Conservation (phyloP, 805 yeast genomes). For the Lipomyces oligophaga region DNA sequence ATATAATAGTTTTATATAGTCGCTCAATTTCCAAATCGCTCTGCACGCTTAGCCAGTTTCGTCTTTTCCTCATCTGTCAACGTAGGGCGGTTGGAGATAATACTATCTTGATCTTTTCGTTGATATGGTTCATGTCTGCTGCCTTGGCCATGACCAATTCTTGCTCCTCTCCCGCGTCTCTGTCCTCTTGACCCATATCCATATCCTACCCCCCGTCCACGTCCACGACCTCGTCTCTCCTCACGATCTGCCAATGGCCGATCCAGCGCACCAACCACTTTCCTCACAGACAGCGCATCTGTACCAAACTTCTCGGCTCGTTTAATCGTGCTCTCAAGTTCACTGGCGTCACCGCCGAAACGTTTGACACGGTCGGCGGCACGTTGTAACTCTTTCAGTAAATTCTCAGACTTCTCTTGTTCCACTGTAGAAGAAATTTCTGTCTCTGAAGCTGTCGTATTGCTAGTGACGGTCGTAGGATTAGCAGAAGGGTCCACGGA, state of each 20-base stretch:
- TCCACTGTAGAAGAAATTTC: background rate
- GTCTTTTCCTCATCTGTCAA: slow-evolving; percentile 15
- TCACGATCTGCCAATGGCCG: slow-evolving; percentile 9
- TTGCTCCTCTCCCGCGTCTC: background rate
- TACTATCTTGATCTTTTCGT: too few species aligned
- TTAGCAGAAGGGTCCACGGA: slow-evolving; percentile 1
- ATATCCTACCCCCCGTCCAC: background rate
- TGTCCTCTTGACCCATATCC: background rate
- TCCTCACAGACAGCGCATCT: background rate
- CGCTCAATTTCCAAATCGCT: slow-evolving; percentile 15
- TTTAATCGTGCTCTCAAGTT: slow-evolving; percentile 16
- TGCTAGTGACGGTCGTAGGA: background rate
- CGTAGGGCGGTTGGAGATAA: too few species aligned
- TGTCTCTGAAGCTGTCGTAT: background rate
- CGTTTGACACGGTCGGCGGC: slow-evolving; percentile 16
- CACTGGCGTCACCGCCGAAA: slow-evolving; percentile 22
- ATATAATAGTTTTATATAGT: too few species aligned
- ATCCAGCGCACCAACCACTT: background rate
- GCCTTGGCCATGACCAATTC: too few species aligned
- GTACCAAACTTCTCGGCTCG: slow-evolving; percentile 24
- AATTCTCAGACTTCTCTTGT: slow-evolving; percentile 1
- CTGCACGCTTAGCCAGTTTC: slow-evolving; percentile 16
- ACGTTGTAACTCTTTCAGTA: slow-evolving; percentile 10
- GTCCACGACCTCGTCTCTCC: slow-evolving; percentile 1
- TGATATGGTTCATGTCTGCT: too few species aligned